Evolutionary conservation across 2,329 filamentous ascomycete species (phyloP).

Genomic region (Alternaria brassicae): DNA sequence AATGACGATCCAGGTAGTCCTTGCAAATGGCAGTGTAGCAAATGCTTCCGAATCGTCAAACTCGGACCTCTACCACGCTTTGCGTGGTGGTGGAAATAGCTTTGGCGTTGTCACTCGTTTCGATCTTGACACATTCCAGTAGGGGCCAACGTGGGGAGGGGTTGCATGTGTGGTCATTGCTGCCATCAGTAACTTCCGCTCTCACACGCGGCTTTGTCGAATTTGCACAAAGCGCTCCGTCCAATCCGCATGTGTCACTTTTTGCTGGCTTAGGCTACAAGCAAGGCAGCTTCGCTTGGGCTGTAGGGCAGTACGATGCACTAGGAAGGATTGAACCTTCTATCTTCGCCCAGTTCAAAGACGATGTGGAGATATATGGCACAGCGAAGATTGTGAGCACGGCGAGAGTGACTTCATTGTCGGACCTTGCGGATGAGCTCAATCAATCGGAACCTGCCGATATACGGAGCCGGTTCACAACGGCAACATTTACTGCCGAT

Average conservation of each 20-base stretch:
- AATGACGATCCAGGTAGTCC: conserved; percentile 4
- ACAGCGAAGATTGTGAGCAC: conserved; percentile 6
- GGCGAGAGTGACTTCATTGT: conserved; percentile 3
- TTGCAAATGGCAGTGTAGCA: conserved; percentile 21
- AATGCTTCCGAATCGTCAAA: conserved; percentile 37
- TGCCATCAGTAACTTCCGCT: not conserved
- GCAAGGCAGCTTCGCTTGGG: conserved; percentile 6
- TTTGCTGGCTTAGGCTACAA: conserved; percentile 5
- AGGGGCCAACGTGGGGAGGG: conserved; percentile 23
- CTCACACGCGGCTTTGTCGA: not conserved
- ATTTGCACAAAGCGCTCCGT: not conserved
- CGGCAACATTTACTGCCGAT: not conserved
- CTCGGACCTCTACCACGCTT: conserved; percentile 47
- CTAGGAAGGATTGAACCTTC: conserved; percentile 1
- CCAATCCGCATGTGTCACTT: conserved; percentile 1
- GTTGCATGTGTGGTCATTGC: not conserved
- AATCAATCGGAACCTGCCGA: conserved; percentile 2
- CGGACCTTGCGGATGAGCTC: conserved; percentile 2
- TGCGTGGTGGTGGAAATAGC: conserved; percentile 41
- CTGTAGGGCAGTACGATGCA: not conserved
- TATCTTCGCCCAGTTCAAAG: conserved; percentile 6
- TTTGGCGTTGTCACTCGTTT: conserved; percentile 38
- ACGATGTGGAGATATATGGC: not conserved
- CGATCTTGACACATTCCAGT: conserved; percentile 18
- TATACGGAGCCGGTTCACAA: conserved; percentile 1